Percentiles rank a stretch among this genome's conserved stretches.
phyloP scores from a whole-genome alignment of 768 basidiomycete genomes.

The Rhodotorula graminis region DNA sequence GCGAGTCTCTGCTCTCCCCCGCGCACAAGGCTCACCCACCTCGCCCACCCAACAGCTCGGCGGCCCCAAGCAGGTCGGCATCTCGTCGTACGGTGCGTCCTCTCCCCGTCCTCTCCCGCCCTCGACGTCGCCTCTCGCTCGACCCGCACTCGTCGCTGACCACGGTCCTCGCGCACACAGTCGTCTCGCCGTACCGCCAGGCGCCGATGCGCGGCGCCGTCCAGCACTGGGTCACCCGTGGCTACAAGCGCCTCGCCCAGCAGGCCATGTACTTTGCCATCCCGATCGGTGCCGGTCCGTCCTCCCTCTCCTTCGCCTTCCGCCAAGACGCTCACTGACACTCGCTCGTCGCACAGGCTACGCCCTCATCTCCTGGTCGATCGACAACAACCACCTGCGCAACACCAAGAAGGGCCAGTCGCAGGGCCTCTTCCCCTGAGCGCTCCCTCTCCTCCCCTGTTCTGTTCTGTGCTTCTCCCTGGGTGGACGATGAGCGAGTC shows the following conservation, averaged over 20 bases:
- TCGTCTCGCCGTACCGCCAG: conserved; percentile 74
- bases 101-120: background rate
- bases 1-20: background rate
- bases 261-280: conserved; percentile 73
- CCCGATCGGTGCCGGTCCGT: conserved; percentile 72
- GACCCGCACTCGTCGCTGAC: background rate
- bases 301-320: background rate
- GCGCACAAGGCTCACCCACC: background rate
- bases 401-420: conserved; percentile 38
- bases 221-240: conserved; percentile 77
- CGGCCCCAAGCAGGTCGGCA: conserved; percentile 66
- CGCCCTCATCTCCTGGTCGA: conserved; percentile 35
- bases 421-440: conserved; percentile 33
- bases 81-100: conserved; percentile 72
- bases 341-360: conserved; percentile 14
- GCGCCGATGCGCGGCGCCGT: conserved; percentile 67
- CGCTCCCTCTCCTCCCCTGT: background rate
- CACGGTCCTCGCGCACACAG: conserved; percentile 49
- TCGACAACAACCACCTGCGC: conserved; percentile 39
- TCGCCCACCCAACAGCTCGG: conserved; percentile 50
- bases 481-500: too few relatives aligned
- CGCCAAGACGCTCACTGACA: too few relatives aligned
- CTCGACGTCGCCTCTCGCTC: too few relatives aligned
- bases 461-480: background rate
- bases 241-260: conserved; percentile 66